Conservation (phyloP, 495 filamentous ascomycete genomes). For the Staphylotrichum tortipilum region DNA sequence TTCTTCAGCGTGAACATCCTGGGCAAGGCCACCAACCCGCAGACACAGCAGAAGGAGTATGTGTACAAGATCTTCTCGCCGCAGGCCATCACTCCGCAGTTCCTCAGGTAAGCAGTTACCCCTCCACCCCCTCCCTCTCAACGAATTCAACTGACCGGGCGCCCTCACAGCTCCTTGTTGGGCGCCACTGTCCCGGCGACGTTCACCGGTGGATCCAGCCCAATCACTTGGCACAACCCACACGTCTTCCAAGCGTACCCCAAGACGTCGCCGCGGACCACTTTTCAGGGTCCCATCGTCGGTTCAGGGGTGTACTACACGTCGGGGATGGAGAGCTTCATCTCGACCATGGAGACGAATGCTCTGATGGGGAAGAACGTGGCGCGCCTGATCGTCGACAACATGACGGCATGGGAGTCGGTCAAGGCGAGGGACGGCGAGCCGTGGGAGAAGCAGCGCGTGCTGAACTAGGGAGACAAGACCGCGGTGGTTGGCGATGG, state of each 20-base stretch:
- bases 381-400: slow-evolving; percentile 65
- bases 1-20: slow-evolving; percentile 88
- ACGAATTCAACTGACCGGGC: neutral
- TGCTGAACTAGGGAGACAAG: neutral
- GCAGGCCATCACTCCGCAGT: slow-evolving; percentile 50
- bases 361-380: slow-evolving; percentile 94
- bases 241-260: slow-evolving; percentile 76
- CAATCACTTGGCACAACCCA: slow-evolving; percentile 70
- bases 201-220: slow-evolving; percentile 25
- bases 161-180: slow-evolving; percentile 25
- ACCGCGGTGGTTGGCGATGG: no score
- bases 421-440: neutral
- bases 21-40: slow-evolving; percentile 50
- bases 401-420: no score
- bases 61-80: slow-evolving; percentile 97
- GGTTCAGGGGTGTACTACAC: slow-evolving; percentile 76
- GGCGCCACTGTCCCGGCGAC: slow-evolving; percentile 36
- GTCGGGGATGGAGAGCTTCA: slow-evolving; percentile 86
- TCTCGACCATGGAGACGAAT: slow-evolving; percentile 97
- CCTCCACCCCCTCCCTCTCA: neutral
- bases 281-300: slow-evolving; percentile 74
- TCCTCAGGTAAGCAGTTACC: slow-evolving; percentile 40
- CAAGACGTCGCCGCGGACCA: slow-evolving; percentile 68
- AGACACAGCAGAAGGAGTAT: slow-evolving; percentile 52
- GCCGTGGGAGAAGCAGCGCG: neutral